phyloP scores from a whole-genome alignment of 2,329 filamentous ascomycete species.

The Apiospora koreana region DNA sequence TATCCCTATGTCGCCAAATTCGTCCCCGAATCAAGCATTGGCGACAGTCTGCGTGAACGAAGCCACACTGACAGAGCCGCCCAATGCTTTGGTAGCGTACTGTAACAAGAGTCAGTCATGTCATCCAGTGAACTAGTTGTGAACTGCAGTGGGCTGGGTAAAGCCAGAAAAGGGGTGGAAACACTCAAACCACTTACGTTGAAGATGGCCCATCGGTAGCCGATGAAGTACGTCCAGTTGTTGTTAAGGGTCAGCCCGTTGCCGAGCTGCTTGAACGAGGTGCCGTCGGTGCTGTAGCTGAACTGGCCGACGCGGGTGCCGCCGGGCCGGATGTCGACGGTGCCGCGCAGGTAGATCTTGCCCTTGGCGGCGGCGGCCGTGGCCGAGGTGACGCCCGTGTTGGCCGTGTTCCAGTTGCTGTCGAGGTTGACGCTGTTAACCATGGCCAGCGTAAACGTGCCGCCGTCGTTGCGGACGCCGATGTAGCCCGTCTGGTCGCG shows the following conservation, averaged over 20 bases:
- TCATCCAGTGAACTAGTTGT: background rate
- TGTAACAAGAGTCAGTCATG: background rate
- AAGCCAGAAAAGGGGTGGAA: background rate
- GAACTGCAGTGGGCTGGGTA: background rate
- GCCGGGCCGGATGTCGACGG: constrained; percentile 35
- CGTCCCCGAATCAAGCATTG: background rate
- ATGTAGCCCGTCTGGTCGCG: constrained; percentile 56
- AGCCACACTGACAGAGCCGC: constrained; percentile 10
- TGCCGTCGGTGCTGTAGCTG: constrained; percentile 46
- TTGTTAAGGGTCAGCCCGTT: constrained; percentile 37
- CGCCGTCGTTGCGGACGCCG: constrained; percentile 43
- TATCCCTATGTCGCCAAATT: background rate
- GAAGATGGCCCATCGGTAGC: constrained; percentile 50
- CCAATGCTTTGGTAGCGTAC: constrained; percentile 11
- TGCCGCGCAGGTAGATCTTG: constrained; percentile 39
- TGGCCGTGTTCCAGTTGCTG: constrained; percentile 28
- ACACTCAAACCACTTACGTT: constrained; percentile 28
- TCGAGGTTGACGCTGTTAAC: constrained; percentile 41
- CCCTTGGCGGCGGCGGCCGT: constrained; percentile 31
- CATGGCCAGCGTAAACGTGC: constrained; percentile 31
- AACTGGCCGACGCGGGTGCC: constrained; percentile 34
- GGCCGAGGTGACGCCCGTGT: constrained; percentile 31
- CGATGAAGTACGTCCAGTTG: constrained; percentile 49
- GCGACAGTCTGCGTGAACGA: constrained; percentile 10
- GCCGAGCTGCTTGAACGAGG: constrained; percentile 36